phyloP scores from a whole-genome alignment of 179 eudicot species.

The Monotropa hypopitys region DNA sequence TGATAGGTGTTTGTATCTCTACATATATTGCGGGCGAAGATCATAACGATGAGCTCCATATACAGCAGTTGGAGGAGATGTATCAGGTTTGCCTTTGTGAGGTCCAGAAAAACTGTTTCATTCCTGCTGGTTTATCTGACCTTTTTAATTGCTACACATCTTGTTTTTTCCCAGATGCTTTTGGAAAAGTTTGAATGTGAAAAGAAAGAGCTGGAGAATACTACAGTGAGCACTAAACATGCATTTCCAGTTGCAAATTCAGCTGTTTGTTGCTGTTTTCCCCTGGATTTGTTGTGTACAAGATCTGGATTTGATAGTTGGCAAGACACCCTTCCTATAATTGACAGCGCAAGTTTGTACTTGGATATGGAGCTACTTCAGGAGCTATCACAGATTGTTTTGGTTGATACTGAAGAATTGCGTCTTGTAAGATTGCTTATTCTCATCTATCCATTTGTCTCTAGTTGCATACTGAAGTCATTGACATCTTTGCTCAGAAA shows the following conservation, averaged over 20 bases:
- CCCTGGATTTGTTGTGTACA: conserved; percentile 35
- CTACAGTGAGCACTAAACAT: conserved; percentile 17
- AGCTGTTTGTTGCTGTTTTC: conserved; percentile 44
- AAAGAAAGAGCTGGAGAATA: conserved; percentile 33
- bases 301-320: conserved; percentile 47
- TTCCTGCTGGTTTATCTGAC: background rate
- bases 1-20: conserved; percentile 62
- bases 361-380: conserved; percentile 58
- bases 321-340: conserved; percentile 49
- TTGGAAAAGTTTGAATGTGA: conserved; percentile 41
- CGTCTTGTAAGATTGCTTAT: conserved; percentile 27
- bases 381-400: conserved; percentile 36
- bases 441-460: background rate
- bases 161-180: conserved; percentile 35
- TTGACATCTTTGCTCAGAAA: background rate
- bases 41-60: conserved; percentile 19
- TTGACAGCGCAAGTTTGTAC: conserved; percentile 52
- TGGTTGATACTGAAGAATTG: conserved; percentile 34
- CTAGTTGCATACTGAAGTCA: background rate
- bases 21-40: conserved; percentile 31
- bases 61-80: conserved; percentile 56
- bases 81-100: conserved; percentile 45
- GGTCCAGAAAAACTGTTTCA: background rate
- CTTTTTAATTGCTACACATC: background rate
- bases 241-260: conserved; percentile 15